Base-by-base conservation (phyloP, 129 eudicot species). In the Saussurea involucrata region DNA sequence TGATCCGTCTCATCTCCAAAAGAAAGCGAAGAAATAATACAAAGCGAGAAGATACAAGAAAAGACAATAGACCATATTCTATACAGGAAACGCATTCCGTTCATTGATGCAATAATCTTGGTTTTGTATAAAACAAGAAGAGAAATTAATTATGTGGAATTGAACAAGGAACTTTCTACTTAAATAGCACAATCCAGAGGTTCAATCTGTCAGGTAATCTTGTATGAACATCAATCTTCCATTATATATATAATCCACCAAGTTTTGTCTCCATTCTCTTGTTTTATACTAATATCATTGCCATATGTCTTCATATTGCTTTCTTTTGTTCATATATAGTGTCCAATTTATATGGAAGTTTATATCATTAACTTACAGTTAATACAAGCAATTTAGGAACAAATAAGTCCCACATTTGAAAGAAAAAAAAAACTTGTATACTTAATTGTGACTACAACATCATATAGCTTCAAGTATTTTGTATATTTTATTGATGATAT, bases 1-100 rank as follows among this genome's bases (percentile, higher is more conserved):
- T 17, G 75, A 83, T 82, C 86, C 9, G 86, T 58, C 5, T 72
- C 70, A 71, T 69, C 31, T 68, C 71, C 75, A 60, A 72, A 71
- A 65, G 36, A 32, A 22, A 21, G 34, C 40, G 57, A 68, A 27
- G 24, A 20, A 28, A 77, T 33, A 33, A 18, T 20, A 6, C 32
- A 78, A 69, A 57, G 25, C 15, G 49, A 18, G 34, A 44, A 3
- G 66, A 68, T 68, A n/a, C n/a, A n/a, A n/a, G n/a, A n/a, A n/a
- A n/a, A n/a, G n/a, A n/a, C n/a, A 21, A 31, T 22, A 55, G 22
- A 8, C 5, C 29, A 55, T n/a, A 28, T 5, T 6, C 25, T 61
- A 57, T 69, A 32, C 12, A 25, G n/a, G 70, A 42, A 70, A 70
- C 7, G 21, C 76, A 22, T 40, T 5, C 1, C 11, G 11, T 69